Base-by-base conservation (phyloP, 202 grass and related monocot species). In the Hordeum pubiflorum region DNA sequence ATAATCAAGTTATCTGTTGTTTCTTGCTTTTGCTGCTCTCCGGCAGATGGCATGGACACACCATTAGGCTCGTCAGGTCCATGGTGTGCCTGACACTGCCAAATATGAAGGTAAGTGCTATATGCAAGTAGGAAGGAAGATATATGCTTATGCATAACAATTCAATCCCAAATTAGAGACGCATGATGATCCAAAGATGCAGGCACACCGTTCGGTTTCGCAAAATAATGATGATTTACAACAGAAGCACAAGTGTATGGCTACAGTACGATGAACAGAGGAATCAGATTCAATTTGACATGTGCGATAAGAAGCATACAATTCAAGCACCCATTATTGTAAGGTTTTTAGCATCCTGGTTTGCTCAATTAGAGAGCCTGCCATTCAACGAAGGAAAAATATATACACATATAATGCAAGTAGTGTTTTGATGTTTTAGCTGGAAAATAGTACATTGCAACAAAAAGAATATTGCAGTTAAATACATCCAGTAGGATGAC, bases 11-110 rank as follows among this genome's bases (percentile, higher is more conserved):
- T 68, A 78, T 79, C 34, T 66, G 20, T 31, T 67, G 75, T 37
- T 60, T 87, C 80, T 67, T 83, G 58, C 27, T 67, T 87, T 66
- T 52, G 37, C 43, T 64, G 65, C 20, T 79, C 50, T 27, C 78
- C 48, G 38, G 38, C 21, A 79, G 69, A 50, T 31, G 75, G 44
- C 31, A 57, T 50, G 50, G 75, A 58, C 63, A 68, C 26, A 29
- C 9, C 44, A 73, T 65, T 10, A 71, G 64, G 34, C 27, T 48
- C 31, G 3, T 60, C 60, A 52, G 20, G 58, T 83, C 37, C 68
- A 60, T 32, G 60, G 10, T n/a, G 39, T 41, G n/a, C 80, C 67
- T 87, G 56, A 43, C 50, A 72, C 37, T 14, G 6, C 24, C 9
- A 63, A n/a, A 65, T 20, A 58, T 64, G 38, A 50, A 50, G 27